A percentile compares a stretch with the other conserved stretches of the same genome.
Evolutionary conservation across 2,329 filamentous ascomycete genomes (phyloP).

Genomic region (Trichoderma oligosporum): DNA sequence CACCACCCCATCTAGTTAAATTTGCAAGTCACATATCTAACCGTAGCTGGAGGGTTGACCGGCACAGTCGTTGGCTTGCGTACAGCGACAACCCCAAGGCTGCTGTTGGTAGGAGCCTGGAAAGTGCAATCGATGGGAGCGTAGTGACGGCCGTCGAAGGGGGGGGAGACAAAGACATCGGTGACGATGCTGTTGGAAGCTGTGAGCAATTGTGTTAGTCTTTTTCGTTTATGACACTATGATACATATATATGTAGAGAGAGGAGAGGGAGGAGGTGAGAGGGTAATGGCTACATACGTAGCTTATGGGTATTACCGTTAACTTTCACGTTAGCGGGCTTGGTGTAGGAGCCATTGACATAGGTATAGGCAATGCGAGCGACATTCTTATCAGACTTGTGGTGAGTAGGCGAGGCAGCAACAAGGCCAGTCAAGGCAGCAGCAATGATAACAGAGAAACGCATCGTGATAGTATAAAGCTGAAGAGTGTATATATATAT

Average conservation of each 20-base stretch:
- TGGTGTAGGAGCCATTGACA: conserved; percentile 7
- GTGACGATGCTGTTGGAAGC: background rate
- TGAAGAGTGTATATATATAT: background rate
- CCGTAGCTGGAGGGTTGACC: background rate
- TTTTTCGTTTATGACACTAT: background rate
- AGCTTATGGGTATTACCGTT: background rate
- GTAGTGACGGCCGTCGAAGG: conserved; percentile 8
- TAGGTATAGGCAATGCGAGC: conserved; percentile 7
- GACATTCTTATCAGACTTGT: background rate
- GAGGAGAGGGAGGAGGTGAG: background rate
- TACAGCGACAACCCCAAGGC: background rate
- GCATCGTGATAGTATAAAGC: background rate
- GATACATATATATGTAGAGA: background rate
- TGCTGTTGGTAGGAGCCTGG: conserved; percentile 8
- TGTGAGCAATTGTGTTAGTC: background rate
- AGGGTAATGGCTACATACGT: background rate
- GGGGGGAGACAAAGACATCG: conserved; percentile 10
- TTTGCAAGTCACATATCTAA: conserved; percentile 12
- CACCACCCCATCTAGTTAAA: background rate
- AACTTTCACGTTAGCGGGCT: background rate
- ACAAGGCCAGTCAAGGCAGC: conserved; percentile 2
- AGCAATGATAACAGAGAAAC: conserved; percentile 7
- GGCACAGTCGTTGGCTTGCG: conserved; percentile 4
- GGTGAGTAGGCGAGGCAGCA: conserved; percentile 1
- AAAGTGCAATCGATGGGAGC: conserved; percentile 4